A percentile compares a stretch with the other conserved stretches of the same genome.
These are phyloP conservation scores for Camellia sinensis DNA, from an alignment of 148 eudicot genomes.

Conservation along the genomic window DNA sequence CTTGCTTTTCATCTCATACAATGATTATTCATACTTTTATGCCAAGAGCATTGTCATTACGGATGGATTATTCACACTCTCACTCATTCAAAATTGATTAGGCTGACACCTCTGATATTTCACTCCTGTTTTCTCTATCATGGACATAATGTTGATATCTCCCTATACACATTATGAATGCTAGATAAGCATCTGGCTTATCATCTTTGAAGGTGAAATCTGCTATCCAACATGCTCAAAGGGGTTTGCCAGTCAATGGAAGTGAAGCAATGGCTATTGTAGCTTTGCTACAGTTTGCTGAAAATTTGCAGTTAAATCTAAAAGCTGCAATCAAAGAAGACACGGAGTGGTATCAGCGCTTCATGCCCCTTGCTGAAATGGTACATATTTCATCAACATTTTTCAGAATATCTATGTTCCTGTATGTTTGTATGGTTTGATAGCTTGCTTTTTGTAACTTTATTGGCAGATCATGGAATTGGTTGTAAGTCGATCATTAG, in stretches of 20 bases:
- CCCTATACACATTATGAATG: conserved; percentile 13
- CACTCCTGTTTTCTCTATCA: background rate
- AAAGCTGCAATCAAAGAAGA: conserved; percentile 76
- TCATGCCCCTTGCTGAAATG: conserved; percentile 74
- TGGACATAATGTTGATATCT: conserved; percentile 10
- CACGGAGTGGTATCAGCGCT: conserved; percentile 61
- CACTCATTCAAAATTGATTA: background rate
- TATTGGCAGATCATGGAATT: conserved; percentile 67
- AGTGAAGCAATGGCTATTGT: conserved; percentile 76
- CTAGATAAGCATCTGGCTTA: conserved; percentile 26
- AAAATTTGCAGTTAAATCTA: conserved; percentile 54
- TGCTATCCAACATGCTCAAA: conserved; percentile 58
- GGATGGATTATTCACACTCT: background rate
- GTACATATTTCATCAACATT: conserved; percentile 34
- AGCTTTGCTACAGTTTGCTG: conserved; percentile 55
- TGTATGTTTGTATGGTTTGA: conserved; percentile 16
- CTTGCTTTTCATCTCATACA: background rate
- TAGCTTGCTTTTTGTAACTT: conserved; percentile 14
- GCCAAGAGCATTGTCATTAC: background rate
- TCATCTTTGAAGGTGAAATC: conserved; percentile 61
- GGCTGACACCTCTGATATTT: background rate
- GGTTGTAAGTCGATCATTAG: conserved; percentile 50
- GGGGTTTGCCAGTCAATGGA: conserved; percentile 63
- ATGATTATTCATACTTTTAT: background rate
- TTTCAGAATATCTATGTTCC: conserved; percentile 22